Percentiles rank a stretch among this genome's conserved stretches.
phyloP scores from a whole-genome alignment of 129 eudicot genomes.

The Flaveria linearis region DNA sequence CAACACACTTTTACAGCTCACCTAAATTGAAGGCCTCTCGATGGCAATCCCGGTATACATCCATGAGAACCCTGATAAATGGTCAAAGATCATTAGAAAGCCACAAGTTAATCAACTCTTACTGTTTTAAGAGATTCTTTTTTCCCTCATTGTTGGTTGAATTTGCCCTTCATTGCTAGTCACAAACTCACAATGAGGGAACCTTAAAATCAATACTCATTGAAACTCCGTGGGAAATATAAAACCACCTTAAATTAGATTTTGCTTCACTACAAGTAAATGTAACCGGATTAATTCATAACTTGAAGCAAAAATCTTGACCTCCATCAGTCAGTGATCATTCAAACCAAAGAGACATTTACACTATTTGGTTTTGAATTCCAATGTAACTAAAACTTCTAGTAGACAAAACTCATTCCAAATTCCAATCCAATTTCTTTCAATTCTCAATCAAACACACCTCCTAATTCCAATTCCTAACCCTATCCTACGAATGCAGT shows the following conservation, averaged over 20 bases:
- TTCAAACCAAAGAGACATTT: no score
- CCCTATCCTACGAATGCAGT: not conserved
- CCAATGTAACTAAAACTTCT: no score
- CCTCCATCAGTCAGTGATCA: no score
- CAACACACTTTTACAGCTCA: conserved; percentile 30
- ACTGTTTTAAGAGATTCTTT: not conserved
- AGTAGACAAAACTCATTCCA: no score
- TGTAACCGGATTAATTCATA: not conserved
- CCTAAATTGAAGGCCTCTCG: conserved; percentile 94
- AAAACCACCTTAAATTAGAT: not conserved
- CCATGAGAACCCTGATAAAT: conserved; percentile 80
- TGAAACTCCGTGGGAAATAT: no score
- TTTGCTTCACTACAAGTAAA: not conserved
- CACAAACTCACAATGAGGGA: no score
- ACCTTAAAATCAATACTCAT: no score
- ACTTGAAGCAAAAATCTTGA: no score
- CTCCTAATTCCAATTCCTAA: not conserved
- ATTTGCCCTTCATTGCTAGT: no score
- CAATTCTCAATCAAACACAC: not conserved
- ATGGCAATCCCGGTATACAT: conserved; percentile 70
- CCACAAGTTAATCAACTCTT: conserved; percentile 19
- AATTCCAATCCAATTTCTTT: not conserved
- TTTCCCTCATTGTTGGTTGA: not conserved
- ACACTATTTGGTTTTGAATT: no score
- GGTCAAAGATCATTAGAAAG: conserved; percentile 14